Base-by-base conservation (phyloP, 164 flowering plant genomes). In the Vitis rotundifolia region DNA sequence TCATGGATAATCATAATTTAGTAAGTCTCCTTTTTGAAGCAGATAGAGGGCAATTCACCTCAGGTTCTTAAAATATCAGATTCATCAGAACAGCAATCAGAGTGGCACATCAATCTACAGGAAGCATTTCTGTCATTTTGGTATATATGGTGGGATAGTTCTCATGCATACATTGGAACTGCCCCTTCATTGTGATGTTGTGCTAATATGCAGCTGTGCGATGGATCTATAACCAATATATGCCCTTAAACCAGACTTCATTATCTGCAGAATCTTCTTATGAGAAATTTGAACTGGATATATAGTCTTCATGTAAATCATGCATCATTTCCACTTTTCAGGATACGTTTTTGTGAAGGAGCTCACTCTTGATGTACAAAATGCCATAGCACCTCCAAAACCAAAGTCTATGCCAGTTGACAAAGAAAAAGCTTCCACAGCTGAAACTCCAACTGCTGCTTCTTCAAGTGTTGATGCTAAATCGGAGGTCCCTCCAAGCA, bases 331-430 rank as follows among this genome's bases (percentile, higher is more conserved):
- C n/a, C 51, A 10, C 29, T 71, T 76, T 69, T 66, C 89, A 95
- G 99, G 97, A 58, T 93, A 86, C 70, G 64, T 86, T 49, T 76
- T 80, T 79, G 98, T 86, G 67, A 93, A 93, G 78, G 99, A 95
- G 82, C 89, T 93, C 70, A 87, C 97, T 49, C 90, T 88, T 76
- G 98, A 93, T 71, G 97, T 90, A 61, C 86, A 89, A 84, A 91
- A 90, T 72, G 80, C 86, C 44, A 58, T 84, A 59, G 96, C 94
- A 47, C 93, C 97, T 68, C 93, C 95, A 31, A 94, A 81, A 79
- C 74, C 71, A 18, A 85, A 83, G 75, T 66, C 83, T 69, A 67
- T 78, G 47, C 18, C 74, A 37, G 71, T 76, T 59, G 59, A 62
- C 74, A 83, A 81, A 37, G 87, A 75, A 51, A 72, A 76, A 59